phyloP scores from a whole-genome alignment of 495 filamentous ascomycete species.

The Staphylotrichum longicolle region DNA sequence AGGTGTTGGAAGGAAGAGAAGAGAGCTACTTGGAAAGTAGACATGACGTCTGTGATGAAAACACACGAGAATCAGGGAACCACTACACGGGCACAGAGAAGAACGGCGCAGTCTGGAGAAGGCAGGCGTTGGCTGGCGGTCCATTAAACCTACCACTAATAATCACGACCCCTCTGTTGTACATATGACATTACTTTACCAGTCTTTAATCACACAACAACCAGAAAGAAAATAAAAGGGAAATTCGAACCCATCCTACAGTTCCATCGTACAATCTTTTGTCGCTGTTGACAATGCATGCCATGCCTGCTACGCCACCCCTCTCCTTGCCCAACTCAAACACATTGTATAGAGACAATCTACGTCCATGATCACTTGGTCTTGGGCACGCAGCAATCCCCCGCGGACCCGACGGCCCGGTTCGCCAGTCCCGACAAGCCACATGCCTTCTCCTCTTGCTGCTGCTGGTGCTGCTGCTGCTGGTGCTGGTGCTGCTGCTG shows the following conservation, averaged over 20 bases:
- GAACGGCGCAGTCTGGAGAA: conserved; percentile 6
- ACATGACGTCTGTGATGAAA: conserved; percentile 25
- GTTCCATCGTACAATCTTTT: background rate
- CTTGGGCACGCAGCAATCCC: conserved; percentile 50
- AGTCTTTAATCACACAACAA: conserved; percentile 8
- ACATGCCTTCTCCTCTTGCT: background rate
- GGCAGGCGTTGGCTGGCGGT: conserved; percentile 15
- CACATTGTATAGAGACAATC: background rate
- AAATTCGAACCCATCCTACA: background rate
- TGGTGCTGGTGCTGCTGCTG: conserved; percentile 1
- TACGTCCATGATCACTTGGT: background rate
- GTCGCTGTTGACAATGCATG: no score
- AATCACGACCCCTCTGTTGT: background rate
- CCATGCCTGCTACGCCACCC: no score
- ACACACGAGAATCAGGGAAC: conserved; percentile 3
- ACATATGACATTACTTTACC: conserved; percentile 3
- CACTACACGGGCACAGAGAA: background rate
- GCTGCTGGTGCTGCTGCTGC: background rate
- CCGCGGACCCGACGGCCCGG: conserved; percentile 26
- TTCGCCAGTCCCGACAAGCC: conserved; percentile 7
- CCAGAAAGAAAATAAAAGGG: background rate
- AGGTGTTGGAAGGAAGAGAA: background rate
- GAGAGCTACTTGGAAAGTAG: conserved; percentile 10
- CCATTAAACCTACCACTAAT: conserved; percentile 5
- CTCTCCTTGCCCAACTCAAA: no score